Conservation (phyloP, 345 rosid species). For the Ailanthus altissimus region DNA sequence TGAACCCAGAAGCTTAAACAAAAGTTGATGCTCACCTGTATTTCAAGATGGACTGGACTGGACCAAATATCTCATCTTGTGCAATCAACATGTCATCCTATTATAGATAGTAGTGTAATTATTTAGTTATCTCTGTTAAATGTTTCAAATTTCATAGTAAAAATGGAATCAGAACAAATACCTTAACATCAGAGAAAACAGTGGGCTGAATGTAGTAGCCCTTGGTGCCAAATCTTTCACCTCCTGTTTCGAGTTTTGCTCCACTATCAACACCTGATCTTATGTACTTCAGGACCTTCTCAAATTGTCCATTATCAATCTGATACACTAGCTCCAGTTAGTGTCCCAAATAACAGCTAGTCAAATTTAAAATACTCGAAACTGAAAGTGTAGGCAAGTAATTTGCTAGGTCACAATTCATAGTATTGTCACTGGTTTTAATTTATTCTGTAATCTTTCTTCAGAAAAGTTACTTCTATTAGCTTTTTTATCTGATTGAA, state of each 20-base stretch:
- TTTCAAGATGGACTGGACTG: conserved; percentile 85
- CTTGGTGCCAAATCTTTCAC: conserved; percentile 63
- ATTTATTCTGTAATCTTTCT: neutral
- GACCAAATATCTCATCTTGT: conserved; percentile 90
- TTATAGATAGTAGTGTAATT: neutral
- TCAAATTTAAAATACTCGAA: neutral
- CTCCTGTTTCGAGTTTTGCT: conserved; percentile 91
- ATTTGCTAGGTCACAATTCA: neutral
- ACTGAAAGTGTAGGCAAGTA: neutral
- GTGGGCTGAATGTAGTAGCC: conserved; percentile 92
- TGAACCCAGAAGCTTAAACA: neutral
- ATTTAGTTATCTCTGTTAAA: neutral
- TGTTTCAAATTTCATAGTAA: neutral
- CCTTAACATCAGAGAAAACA: conserved; percentile 92
- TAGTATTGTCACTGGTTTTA: neutral
- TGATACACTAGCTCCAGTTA: conserved; percentile 22
- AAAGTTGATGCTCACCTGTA: conserved; percentile 61
- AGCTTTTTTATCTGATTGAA: neutral
- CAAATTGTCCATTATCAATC: conserved; percentile 75
- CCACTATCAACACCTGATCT: conserved; percentile 73
- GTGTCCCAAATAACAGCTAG: neutral
- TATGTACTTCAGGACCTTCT: conserved; percentile 70
- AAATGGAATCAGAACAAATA: conserved; percentile 22
- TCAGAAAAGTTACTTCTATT: neutral
- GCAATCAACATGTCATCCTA: conserved; percentile 96